Percentiles rank a stretch among this genome's conserved stretches.
Evolutionary conservation across 176 grass and related monocot genomes (phyloP).

Genomic region (Zizania latifolia): DNA sequence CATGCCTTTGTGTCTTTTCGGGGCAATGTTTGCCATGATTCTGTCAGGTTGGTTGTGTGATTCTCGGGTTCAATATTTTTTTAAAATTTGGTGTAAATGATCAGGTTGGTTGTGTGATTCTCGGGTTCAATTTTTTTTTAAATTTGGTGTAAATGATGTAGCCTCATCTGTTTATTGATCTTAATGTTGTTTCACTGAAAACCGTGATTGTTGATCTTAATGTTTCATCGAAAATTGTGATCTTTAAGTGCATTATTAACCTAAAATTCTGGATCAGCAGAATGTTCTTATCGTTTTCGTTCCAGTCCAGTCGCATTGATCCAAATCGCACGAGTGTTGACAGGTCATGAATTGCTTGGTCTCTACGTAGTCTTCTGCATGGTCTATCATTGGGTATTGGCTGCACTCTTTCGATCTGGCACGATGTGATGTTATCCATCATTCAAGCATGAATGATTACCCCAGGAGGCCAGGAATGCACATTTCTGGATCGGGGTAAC

Average conservation of each 20-base stretch:
- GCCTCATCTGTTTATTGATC: too few relatives aligned
- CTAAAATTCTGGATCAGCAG: too few relatives aligned
- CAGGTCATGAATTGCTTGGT: slow-evolving; percentile 27
- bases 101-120: slow-evolving; percentile 19
- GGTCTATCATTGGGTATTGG: neutral
- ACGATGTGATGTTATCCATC: neutral
- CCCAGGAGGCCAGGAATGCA: neutral
- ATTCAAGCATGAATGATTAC: neutral
- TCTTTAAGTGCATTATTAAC: too few relatives aligned
- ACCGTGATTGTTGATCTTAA: too few relatives aligned
- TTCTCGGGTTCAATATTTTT: too few relatives aligned
- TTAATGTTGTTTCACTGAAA: too few relatives aligned
- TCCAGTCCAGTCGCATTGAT: neutral
- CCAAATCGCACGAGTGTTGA: slow-evolving; percentile 18
- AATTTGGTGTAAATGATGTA: too few relatives aligned
- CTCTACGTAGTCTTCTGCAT: slow-evolving; percentile 4
- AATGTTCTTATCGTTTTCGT: too few relatives aligned
- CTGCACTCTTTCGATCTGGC: neutral
- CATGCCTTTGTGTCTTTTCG: neutral
- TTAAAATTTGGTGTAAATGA: too few relatives aligned
- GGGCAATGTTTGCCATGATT: slow-evolving; percentile 7
- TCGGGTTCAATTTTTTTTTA: too few relatives aligned
- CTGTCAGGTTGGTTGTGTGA: slow-evolving; percentile 12
- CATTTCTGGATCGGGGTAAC: neutral
- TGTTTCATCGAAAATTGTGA: too few relatives aligned